These are phyloP conservation scores for Ulota crispa DNA, from an alignment of 225 moss, liverwort and hornwort species.

Conservation along the genomic window DNA sequence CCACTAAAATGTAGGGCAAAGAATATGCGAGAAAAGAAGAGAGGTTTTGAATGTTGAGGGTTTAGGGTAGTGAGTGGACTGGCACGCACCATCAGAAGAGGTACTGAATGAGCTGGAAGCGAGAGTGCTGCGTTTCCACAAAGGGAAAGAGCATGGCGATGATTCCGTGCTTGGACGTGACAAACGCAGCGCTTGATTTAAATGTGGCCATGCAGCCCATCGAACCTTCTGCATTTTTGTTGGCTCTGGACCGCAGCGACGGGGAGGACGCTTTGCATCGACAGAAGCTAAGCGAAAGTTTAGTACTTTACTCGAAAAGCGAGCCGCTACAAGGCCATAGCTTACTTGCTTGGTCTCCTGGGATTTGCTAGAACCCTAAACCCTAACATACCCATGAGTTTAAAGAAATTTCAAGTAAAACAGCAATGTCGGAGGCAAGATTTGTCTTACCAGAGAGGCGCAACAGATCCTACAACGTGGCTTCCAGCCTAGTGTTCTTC, in stretches of 20 bases:
- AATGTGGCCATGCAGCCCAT: slow-evolving; percentile 43
- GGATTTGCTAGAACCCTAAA: no score
- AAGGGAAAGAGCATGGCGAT: slow-evolving; percentile 20
- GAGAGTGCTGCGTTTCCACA: slow-evolving; percentile 22
- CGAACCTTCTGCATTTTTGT: slow-evolving; percentile 36
- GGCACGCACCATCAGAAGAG: slow-evolving; percentile 42
- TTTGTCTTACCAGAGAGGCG: no score
- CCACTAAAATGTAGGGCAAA: background rate
- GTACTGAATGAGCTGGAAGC: slow-evolving; percentile 37
- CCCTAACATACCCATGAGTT: no score
- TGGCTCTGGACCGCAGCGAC: background rate
- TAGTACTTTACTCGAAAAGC: no score
- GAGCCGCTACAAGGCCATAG: no score
- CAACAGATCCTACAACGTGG: no score
- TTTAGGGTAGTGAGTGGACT: background rate
- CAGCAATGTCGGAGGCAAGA: no score
- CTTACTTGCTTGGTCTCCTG: no score
- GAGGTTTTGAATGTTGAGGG: background rate
- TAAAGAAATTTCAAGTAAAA: no score
- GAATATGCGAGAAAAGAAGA: background rate
- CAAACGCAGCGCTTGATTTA: slow-evolving; percentile 27
- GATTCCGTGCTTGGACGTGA: background rate
- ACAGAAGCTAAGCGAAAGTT: no score
- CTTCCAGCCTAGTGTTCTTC: no score
- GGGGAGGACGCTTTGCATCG: no score